Evolutionary conservation across 768 basidiomycete genomes (phyloP), one percentile per base, ranked within the genome.

Genomic region (Crepidotus variabilis): DNA sequence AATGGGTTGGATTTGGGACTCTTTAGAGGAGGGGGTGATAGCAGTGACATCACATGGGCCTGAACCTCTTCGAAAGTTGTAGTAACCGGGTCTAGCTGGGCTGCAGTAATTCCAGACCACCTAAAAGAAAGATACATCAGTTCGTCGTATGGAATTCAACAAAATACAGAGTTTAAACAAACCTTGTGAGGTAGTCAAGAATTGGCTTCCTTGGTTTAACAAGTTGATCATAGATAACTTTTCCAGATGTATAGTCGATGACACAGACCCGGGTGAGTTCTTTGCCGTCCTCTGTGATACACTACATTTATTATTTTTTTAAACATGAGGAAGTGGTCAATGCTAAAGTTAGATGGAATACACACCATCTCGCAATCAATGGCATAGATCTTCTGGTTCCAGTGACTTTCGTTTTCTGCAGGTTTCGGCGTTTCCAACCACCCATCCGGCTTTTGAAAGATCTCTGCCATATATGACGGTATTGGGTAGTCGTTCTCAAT

Each of bases 281-380:
- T 62, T 91, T 94, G 8, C 94, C 95, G 54, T 90, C 89, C 64
- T 88, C 88, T 1, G 94, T 95, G 69, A 88, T 61, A 67, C 94
- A 96, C 94, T 97, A 60, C 1, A 28, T 4, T 28, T 28, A 8
- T 4, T 3, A 28, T n/a, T n/a, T n/a, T n/a, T n/a, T n/a, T 4
- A 28, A 28, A 28, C 28, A 28, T 28, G 8, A 28, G 28, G 4
- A 28, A 28, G 28, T 28, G 28, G 28, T 28, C 28, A 5, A 16
- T 3, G 39, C 18, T 20, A 3, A 43, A 20, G 18, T 43, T 50
- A 50, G 16, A 10, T 34, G 21, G 32, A n/a, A 16, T 9, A 65
- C 83, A 52, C 57, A 92, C 95, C 96, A 98, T 98, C 70, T 98
- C 96, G 69, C 96, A 98, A 77, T 99, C 96, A 48, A 99, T 81